Evolutionary conservation across 495 filamentous ascomycete genomes (phyloP), one percentile per base, ranked within the genome.

Genomic region (Rhypophila decipiens): DNA sequence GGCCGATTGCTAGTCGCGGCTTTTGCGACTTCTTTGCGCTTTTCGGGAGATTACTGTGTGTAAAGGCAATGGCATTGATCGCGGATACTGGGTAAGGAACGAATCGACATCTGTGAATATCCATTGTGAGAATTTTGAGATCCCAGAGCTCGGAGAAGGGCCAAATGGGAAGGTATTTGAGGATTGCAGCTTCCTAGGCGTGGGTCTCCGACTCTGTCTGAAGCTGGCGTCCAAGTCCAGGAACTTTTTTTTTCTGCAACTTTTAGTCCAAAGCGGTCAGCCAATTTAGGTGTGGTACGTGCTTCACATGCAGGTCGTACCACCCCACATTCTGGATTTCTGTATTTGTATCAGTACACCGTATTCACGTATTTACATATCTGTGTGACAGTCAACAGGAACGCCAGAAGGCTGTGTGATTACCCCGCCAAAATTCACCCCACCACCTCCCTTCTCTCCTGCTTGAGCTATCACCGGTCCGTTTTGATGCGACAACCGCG

Each of bases 51-150:
- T 85, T 72, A 51, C 75, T 84, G 58, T 96, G 88, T 0, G 94
- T 95, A 66, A 99, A 97, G 46, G 90, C 88, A 57, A 96, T 77
- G 35, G 88, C 83, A 68, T 94, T 96, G 61, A 99, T 96, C 22
- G 89, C 85, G 33, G 91, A 87, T 2, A 89, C 82, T 44, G 88
- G 90, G 61, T 90, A 97, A n/a, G 86, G 85, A 36, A 99, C 85
- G 71, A 97, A 99, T 56, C 93, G 88, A 57, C 90, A 95, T 60
- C 93, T 86, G 70, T 99, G 94, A 58, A 97, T 84, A 70, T 97
- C 93, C 88, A 99, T 96, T 50, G 15, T 17, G 31, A 5, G 12
- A 18, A 34, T 57, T 44, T 44, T 47, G 55, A 46, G 58, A 42
- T 35, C n/a, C n/a, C n/a, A n/a, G n/a, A 42, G 19, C 41, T 36